Percentiles rank a stretch among this genome's conserved stretches.
These are phyloP conservation scores for Syncephalastrum monosporum DNA, from an alignment of 371 early-diverging fungal species.

Conservation along the genomic window DNA sequence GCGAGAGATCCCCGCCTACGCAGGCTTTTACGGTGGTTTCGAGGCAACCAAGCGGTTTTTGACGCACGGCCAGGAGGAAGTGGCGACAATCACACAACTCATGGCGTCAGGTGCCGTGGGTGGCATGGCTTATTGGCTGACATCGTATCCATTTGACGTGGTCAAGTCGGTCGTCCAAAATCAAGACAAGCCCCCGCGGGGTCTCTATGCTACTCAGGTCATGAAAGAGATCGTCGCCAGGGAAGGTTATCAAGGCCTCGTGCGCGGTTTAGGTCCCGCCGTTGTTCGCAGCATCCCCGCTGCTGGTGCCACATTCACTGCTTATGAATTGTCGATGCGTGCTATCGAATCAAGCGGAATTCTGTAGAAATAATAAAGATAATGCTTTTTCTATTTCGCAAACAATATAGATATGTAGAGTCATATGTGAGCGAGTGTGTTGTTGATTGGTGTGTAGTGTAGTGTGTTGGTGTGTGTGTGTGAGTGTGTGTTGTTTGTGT, in stretches of 20 bases:
- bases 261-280: constrained; percentile 66
- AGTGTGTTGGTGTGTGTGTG: constrained; percentile 1
- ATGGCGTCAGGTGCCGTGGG: constrained; percentile 78
- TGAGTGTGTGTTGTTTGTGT: no score
- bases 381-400: background rate
- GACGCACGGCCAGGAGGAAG: constrained; percentile 39
- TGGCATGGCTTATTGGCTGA: constrained; percentile 78
- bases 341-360: constrained; percentile 29
- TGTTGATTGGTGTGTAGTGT: background rate
- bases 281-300: constrained; percentile 64
- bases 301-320: constrained; percentile 76
- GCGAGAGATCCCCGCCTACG: constrained; percentile 83
- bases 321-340: constrained; percentile 70
- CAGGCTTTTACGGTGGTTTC: constrained; percentile 83
- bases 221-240: constrained; percentile 52
- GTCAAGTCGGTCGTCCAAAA: constrained; percentile 78
- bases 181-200: constrained; percentile 56
- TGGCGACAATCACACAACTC: constrained; percentile 51
- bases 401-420: background rate
- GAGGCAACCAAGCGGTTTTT: constrained; percentile 68
- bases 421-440: constrained; percentile 4
- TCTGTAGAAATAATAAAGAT: constrained; percentile 4
- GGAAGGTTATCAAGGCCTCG: constrained; percentile 56
- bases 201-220: constrained; percentile 57
- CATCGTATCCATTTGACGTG: constrained; percentile 84